Base-by-base conservation (phyloP, 345 rosid species). In the Excoecaria cochinchinensis region DNA sequence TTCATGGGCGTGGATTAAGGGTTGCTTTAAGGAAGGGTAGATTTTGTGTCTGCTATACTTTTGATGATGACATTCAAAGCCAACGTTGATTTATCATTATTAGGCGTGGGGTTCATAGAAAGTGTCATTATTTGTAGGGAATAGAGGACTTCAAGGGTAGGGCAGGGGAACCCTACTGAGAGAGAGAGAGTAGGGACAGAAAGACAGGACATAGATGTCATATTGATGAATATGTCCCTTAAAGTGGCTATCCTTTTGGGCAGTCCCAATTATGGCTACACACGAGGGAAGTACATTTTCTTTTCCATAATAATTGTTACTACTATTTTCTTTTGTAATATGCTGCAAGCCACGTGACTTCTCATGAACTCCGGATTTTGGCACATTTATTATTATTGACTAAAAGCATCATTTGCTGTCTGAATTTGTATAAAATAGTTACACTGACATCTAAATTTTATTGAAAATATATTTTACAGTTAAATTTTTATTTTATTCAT, bases 31-130 rank as follows among this genome's bases (percentile, higher is more conserved):
- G 67, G 52, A 53, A 53, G 52, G 8, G 62, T 58, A 58, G 62
- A 51, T 52, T 51, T 63, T 52, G 39, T 64, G 38, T 48, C 61
- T 64, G 47, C 47, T 74, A 31, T 31, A 8, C 17, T 74, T 53
- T 39, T 60, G 67, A 51, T 67, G 70, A 67, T 69, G 74, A 60
- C 44, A 69, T 69, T 61, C 63, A 42, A 77, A 52, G 47, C 55
- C 61, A 74, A 36, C 60, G 19, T 52, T 36, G 72, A 69, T 31
- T 25, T 44, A 69, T 39, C 39, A 6, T 39, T 15, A 13, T 39
- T 14, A 48, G 38, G 64, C 47, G 60, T 76, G 73, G 58, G 73
- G 48, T n/a, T 39, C 3, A 22, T 15, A 31, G 14, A 19, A 25
- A 24, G 16, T 12, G 24, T 56, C 0, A 17, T 1, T 51, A 51